Base-by-base conservation (phyloP, 169 alveolate species). In the Plasmodium relictum region DNA sequence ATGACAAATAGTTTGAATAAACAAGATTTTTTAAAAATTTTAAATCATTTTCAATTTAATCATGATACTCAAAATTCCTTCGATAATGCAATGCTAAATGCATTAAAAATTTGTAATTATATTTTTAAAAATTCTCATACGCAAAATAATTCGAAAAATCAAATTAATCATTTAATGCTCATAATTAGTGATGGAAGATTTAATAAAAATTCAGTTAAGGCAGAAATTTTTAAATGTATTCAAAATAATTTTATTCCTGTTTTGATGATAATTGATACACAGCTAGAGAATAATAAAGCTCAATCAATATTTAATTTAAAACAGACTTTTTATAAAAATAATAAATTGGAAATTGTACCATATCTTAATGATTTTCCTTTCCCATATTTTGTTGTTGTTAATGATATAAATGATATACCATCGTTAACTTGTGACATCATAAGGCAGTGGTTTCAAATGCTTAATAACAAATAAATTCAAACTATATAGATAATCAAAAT, bases 101-200 rank as follows among this genome's bases (percentile, higher is more conserved):
- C 97, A 74, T 93, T 96, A 94, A 93, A 93, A 90, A 95, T 95
- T 85, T 92, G 95, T 70, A 94, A 93, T 61, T 91, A 93, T 44
- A 73, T 91, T 50, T 89, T 94, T 62, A 90, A 86, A 70, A 66
- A 69, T 50, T 50, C 74, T 6, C 39, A 59, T n/a, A 69, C 37
- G 2, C 10, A 61, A 9, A 20, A 45, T 26, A 91, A 92, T 62
- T 68, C 85, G 16, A 96, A 93, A 41, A 73, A 73, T 26, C 91
- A 83, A 61, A 58, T 89, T 58, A 94, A 93, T 50, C 96, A 96
- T 89, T 94, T 97, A 68, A 97, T 96, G 62, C 95, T 98, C 54
- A 97, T 98, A 6, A 96, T 98, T 20, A 95, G 99, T 44, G 99
- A 98, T 92, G 99, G 99, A n/a, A 97, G 98, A 92, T 96, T 98